Evolutionary conservation across 495 filamentous ascomycete genomes (phyloP).

Genomic region (Penicillium subrubescens): DNA sequence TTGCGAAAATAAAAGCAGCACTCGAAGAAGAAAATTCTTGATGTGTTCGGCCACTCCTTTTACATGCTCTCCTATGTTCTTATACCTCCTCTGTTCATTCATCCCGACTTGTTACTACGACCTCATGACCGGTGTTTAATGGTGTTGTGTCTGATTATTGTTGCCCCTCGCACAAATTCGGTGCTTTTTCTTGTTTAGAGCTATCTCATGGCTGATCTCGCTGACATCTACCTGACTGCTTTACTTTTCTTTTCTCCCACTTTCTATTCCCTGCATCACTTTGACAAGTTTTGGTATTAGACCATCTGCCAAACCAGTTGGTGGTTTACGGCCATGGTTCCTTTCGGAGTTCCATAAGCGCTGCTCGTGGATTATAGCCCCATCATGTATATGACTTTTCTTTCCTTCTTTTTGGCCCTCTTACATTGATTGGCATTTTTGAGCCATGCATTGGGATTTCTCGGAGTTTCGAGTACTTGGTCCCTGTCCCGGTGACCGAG

Average conservation of each 20-base stretch:
- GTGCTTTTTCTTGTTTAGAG: background rate
- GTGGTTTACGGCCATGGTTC: background rate
- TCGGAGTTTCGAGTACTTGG: conserved; percentile 12
- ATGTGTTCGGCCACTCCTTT: conserved; percentile 19
- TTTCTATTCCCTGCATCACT: conserved; percentile 12
- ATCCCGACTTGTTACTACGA: conserved; percentile 23
- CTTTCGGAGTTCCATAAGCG: conserved; percentile 22
- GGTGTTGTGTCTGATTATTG: conserved; percentile 16
- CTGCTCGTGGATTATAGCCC: conserved; percentile 16
- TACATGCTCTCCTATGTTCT: conserved; percentile 25
- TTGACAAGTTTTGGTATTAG: conserved; percentile 1
- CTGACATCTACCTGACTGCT: conserved; percentile 18
- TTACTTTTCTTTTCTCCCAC: conserved; percentile 16
- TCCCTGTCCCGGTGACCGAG: background rate
- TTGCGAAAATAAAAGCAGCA: conserved; percentile 63
- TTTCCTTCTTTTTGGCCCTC: conserved; percentile 3
- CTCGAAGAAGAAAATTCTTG: conserved; percentile 53
- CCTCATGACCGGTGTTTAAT: conserved; percentile 35
- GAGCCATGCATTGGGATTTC: conserved; percentile 14
- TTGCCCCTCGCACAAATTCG: background rate
- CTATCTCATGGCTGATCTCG: conserved; percentile 21
- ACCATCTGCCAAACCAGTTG: background rate
- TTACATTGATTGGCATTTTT: conserved; percentile 14
- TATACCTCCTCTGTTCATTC: conserved; percentile 13
- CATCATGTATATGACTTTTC: conserved; percentile 26